phyloP scores from a whole-genome alignment of 2,329 filamentous ascomycete species.

The Beauveria varroae region DNA sequence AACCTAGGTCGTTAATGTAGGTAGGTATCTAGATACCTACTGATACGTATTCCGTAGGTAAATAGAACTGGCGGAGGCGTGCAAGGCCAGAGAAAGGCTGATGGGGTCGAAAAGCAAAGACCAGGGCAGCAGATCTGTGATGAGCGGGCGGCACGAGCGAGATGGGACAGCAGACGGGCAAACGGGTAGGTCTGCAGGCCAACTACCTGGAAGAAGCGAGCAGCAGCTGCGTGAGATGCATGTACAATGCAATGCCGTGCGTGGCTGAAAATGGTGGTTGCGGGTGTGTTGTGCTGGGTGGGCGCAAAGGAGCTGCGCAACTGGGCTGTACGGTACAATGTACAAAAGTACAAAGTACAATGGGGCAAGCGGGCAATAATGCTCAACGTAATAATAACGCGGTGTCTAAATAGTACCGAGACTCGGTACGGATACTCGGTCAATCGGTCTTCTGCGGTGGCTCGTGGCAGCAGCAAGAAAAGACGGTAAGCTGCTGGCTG shows the following conservation, averaged over 20 bases:
- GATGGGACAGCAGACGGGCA: not conserved
- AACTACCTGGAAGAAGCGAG: constrained; percentile 1
- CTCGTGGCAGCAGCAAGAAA: constrained; percentile 5
- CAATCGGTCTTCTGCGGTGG: not conserved
- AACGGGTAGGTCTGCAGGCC: not conserved
- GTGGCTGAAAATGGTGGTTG: constrained; percentile 8
- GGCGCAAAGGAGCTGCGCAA: not conserved
- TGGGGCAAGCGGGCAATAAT: not conserved
- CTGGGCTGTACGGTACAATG: not conserved
- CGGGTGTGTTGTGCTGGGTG: not conserved
- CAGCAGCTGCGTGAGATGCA: constrained; percentile 4
- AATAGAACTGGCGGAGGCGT: not conserved
- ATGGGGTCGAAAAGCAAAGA: constrained; percentile 5
- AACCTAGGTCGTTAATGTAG: too few species aligned
- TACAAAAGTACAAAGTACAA: not conserved
- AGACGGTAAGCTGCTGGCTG: constrained; percentile 8
- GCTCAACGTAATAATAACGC: not conserved
- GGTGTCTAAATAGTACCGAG: not conserved
- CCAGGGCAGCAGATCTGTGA: constrained; percentile 8
- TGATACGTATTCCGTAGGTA: too few species aligned
- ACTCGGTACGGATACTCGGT: not conserved
- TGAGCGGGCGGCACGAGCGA: not conserved
- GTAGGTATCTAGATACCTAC: too few species aligned
- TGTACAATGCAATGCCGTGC: constrained; percentile 10
- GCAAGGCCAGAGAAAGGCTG: not conserved